Evolutionary conservation across 495 filamentous ascomycete genomes (phyloP), one percentile per base, ranked within the genome.

Genomic region (Lichenothelia convexa): DNA sequence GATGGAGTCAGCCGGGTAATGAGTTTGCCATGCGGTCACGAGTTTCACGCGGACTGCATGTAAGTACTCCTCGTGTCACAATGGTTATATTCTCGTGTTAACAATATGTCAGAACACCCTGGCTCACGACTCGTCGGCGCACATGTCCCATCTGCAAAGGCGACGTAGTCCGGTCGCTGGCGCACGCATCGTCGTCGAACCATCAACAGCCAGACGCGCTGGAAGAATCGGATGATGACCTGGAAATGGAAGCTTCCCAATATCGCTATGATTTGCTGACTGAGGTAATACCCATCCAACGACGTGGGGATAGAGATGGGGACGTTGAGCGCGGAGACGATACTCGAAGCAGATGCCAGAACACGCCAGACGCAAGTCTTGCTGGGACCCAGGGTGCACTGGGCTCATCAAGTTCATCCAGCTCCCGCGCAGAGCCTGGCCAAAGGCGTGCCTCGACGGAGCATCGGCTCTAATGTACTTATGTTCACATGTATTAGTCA

Each of bases 41-140:
- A 97, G 49, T 97, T 97, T 56, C 89, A 97, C 54, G 87, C 64
- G 23, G 85, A 89, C 47, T 97, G 89, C 85, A 95, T 97, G 86
- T 94, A 67, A 78, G 87, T 77, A 20, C 24, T 33, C 23, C 33
- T 45, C 26, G 24, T n/a, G 35, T 21, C 20, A 3, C n/a, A 13
- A n/a, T n/a, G n/a, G n/a, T n/a, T n/a, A n/a, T n/a, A n/a, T n/a
- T 21, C 30, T 7, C 21, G 22, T 22, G 1, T 18, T 29, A 32
- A 37, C 19, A 38, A 7, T 33, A n/a, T 27, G 1, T 31, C 18
- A 95, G 87, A 52, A 95, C 89, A 11, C 91, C 91, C n/a, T 97
- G 89, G 89, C 61, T 97, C 22, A 93, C 83, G 7, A 94, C 86
- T 21, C 76, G 86, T 27, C 80, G 86, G 36, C 73, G 89, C 44